Evolutionary conservation across 164 flowering plant species (phyloP), one percentile per base, ranked within the genome.

Genomic region (Vitis cinerea): DNA sequence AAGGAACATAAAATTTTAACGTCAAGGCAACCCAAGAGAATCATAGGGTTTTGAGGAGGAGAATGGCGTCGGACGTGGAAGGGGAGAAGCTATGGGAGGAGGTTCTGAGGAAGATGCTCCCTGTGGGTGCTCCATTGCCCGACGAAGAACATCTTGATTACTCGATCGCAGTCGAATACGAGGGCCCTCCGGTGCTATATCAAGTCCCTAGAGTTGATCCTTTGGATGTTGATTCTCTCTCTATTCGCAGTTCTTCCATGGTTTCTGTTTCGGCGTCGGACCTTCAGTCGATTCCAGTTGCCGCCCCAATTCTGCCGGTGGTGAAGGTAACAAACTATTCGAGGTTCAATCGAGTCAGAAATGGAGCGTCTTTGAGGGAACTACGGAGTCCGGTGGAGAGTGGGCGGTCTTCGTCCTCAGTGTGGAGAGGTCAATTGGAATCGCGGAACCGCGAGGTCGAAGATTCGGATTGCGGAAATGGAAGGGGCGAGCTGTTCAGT

Each of bases 91-190:
- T 66, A 7, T 83, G 86, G 86, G 78, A 78, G 55, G 70, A 78
- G 59, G 68, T 77, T 13, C 70, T 86, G 30, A 48, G 83, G 13
- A 74, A 54, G 63, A 83, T 84, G 90, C 81, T 86, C 1, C 86
- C 88, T 1, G 65, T 76, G 2, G 90, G 90, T 4, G 90, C 86
- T 56, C 86, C 88, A 10, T 44, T 84, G 27, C 88, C 85, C 1
- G 87, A 86, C 68, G 79, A 81, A 58, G 86, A 83, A 8, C 81
- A 81, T 8, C 84, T 84, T 66, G 90, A 84, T 54, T 84, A 81
- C 84, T 86, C 88, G 48, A 83, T 86, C 50, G 83, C 86, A 37
- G 64, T 84, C 37, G 86, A 86, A 61, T 84, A 83, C 74, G 71
- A 75, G 2, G 88, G 88, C 4, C 88, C 90, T 56, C 77, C 82